phyloP scores from a whole-genome alignment of 805 yeast species.

The Clavispora fructus region DNA sequence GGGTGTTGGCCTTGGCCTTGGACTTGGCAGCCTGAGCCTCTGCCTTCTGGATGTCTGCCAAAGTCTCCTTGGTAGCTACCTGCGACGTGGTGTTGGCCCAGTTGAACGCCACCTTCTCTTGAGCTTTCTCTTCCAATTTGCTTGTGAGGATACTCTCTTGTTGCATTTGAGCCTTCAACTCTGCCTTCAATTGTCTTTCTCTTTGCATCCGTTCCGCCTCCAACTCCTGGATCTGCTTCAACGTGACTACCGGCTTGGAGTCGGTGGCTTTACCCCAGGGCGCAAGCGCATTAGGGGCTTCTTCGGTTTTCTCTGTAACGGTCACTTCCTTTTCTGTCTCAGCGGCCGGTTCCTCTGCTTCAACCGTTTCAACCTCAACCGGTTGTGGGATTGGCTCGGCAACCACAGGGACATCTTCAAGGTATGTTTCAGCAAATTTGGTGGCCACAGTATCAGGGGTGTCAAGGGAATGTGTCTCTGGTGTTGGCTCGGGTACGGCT shows the following conservation, averaged over 20 bases:
- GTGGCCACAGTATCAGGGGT: background rate
- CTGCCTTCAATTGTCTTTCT: slow-evolving; percentile 34
- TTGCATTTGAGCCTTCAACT: slow-evolving; percentile 17
- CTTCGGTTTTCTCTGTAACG: background rate
- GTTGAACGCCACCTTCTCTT: slow-evolving; percentile 28
- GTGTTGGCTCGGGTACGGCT: background rate
- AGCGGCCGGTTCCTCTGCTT: background rate
- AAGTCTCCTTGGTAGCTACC: slow-evolving; percentile 40
- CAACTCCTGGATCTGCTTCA: slow-evolving; percentile 48
- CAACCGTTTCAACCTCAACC: background rate
- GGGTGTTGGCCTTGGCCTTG: slow-evolving; percentile 16
- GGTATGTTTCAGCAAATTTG: background rate
- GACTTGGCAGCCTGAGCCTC: slow-evolving; percentile 31
- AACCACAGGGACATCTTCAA: background rate
- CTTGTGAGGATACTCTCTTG: slow-evolving; percentile 19
- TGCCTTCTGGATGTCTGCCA: slow-evolving; percentile 59
- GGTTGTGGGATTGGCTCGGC: background rate
- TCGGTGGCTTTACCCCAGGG: slow-evolving; percentile 48
- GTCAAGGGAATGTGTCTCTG: background rate
- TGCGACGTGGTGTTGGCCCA: slow-evolving; percentile 35
- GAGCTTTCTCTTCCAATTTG: slow-evolving; percentile 20
- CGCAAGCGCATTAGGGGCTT: slow-evolving; percentile 26
- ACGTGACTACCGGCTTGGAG: slow-evolving; percentile 37
- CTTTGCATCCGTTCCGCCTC: slow-evolving; percentile 40
- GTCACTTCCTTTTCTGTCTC: background rate